These are phyloP conservation scores for Globisporangium viniferum DNA, from an alignment of 352 stramenopile species.

Conservation along the genomic window DNA sequence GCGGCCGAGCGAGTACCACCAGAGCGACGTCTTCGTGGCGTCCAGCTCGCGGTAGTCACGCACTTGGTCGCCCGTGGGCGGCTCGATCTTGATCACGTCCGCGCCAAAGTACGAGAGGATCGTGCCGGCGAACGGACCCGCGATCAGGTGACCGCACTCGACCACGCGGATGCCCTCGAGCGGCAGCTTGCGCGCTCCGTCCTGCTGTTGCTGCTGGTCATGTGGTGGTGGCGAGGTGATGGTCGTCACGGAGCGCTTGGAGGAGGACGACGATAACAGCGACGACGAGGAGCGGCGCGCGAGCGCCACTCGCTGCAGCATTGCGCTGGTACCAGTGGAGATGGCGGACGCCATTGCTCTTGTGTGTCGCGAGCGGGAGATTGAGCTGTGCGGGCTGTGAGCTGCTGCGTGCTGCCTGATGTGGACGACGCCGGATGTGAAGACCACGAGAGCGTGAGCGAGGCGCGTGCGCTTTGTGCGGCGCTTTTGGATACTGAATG, in stretches of 20 bases:
- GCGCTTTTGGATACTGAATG: background rate
- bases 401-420: background rate
- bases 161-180: slow-evolving; percentile 73
- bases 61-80: slow-evolving; percentile 79
- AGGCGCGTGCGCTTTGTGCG: background rate
- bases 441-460: background rate
- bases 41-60: slow-evolving; percentile 79
- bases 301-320: background rate
- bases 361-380: background rate
- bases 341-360: background rate
- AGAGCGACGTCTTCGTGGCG: slow-evolving; percentile 71
- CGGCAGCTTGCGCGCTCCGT: slow-evolving; percentile 28
- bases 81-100: slow-evolving; percentile 90
- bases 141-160: slow-evolving; percentile 80
- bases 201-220: background rate
- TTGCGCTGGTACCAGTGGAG: background rate
- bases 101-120: slow-evolving; percentile 89
- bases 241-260: slow-evolving; percentile 16
- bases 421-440: background rate
- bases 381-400: background rate
- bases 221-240: background rate
- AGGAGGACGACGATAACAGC: background rate
- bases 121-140: slow-evolving; percentile 73
- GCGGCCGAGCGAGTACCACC: slow-evolving; percentile 87
- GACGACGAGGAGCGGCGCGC: background rate